Evolutionary conservation across 2,329 filamentous ascomycete genomes (phyloP), one percentile per base, ranked within the genome.

Genomic region (Claviceps africana): DNA sequence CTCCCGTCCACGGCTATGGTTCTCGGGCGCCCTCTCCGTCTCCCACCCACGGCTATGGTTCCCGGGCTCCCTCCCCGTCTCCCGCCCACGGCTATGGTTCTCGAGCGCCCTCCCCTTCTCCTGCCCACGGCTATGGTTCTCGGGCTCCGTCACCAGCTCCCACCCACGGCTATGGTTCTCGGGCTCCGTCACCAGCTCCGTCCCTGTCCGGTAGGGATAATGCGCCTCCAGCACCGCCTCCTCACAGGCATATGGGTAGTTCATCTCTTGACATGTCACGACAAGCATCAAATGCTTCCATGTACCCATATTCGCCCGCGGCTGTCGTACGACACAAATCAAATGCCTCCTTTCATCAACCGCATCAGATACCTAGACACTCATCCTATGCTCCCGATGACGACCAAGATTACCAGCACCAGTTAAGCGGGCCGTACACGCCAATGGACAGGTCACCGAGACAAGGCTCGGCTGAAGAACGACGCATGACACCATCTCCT

Each of bases 401-500:
- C 22, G 67, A 69, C 35, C 66, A 62, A 39, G 57, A 61, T 8
- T 54, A 57, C 51, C 52, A 55, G n/a, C 37, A 10, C 15, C 44
- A 48, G n/a, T 28, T 48, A 10, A 21, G 55, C 51, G 55, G 54
- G n/a, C 58, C 77, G 52, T 70, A 76, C 51, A 82, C 77, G 1
- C 77, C 81, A 1, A 70, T 78, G 55, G 75, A 67, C 56, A 73
- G 74, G 7, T 87, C 86, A 1, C 83, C 85, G 0, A 74, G 72
- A 37, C 83, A 83, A 2, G 81, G 81, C 4, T 89, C 88, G 5
- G 82, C 86, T 2, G 79, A 75, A 46, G 72, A 73, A 40, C 79
- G 76, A 45, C 82, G 81, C 1, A 72, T 87, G 65, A 98, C 93
- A 0, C 93, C 93, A 1, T 97, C 93, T 2, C 93, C 93, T 0